A percentile compares a stretch with the other conserved stretches of the same genome.
phyloP scores from a whole-genome alignment of 2,329 filamentous ascomycete genomes.

The Colletotrichum gloeosporioides region DNA sequence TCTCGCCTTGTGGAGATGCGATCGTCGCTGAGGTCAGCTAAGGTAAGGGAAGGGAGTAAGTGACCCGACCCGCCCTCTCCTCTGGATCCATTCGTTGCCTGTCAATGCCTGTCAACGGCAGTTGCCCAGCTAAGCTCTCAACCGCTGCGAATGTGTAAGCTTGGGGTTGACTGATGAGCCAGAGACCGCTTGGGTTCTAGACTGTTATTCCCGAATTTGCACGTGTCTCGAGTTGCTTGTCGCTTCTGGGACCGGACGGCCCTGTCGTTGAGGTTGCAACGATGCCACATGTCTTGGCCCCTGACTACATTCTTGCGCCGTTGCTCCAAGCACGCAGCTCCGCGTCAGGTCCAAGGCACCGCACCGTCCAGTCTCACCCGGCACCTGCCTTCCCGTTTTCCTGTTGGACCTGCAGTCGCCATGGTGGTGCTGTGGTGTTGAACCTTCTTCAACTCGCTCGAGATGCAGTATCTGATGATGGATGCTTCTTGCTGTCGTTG shows the following conservation, averaged over 20 bases:
- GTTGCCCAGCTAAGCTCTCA: neutral
- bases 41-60: neutral
- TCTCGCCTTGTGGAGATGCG: neutral
- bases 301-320: neutral
- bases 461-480: neutral
- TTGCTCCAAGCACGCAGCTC: neutral
- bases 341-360: neutral
- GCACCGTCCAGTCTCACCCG: neutral
- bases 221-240: neutral
- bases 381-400: neutral
- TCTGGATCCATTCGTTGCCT: neutral
- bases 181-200: neutral
- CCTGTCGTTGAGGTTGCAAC: constrained; percentile 1
- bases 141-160: neutral
- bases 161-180: neutral
- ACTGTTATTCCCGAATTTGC: neutral
- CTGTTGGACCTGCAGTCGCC: neutral
- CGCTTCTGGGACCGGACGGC: neutral
- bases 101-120: neutral
- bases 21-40: neutral
- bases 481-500: neutral
- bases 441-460: neutral
- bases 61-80: neutral
- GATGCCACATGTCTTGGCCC: neutral
- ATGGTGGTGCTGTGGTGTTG: neutral